A percentile compares a stretch with the other conserved stretches of the same genome.
Conservation (phyloP, 306 rosid species). For the Cicer arietinum region DNA sequence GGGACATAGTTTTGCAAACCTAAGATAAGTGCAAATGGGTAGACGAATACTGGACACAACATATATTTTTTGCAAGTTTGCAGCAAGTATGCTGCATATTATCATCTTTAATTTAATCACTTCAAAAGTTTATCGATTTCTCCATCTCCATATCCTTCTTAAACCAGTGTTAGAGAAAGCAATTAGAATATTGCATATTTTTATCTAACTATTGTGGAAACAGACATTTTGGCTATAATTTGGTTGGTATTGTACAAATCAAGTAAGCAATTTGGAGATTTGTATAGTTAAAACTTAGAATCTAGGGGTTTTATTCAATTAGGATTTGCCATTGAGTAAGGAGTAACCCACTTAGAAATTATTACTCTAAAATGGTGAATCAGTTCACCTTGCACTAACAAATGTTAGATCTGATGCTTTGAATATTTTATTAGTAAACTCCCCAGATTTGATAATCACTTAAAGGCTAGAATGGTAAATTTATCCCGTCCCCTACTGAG, state of each 20-base stretch:
- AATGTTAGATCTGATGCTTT: no score
- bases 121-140: background rate
- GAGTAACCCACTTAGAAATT: background rate
- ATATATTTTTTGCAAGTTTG: conserved; percentile 14
- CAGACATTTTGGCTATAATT: conserved; percentile 16
- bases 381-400: no score
- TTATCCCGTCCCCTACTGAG: no score
- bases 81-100: background rate
- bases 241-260: conserved; percentile 11
- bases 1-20: background rate
- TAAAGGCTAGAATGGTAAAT: no score
- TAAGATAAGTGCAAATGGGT: conserved; percentile 28
- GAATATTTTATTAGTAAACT: no score
- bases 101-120: conserved; percentile 1
- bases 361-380: background rate
- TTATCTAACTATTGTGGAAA: conserved; percentile 18
- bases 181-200: conserved; percentile 8
- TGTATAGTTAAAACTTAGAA: background rate
- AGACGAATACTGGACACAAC: conserved; percentile 1
- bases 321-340: background rate
- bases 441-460: no score
- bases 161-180: conserved; percentile 19
- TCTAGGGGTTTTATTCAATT: background rate
- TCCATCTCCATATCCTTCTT: conserved; percentile 22
- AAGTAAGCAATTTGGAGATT: background rate